phyloP scores from a whole-genome alignment of 352 stramenopile species.

The Blastocystis sp. region DNA sequence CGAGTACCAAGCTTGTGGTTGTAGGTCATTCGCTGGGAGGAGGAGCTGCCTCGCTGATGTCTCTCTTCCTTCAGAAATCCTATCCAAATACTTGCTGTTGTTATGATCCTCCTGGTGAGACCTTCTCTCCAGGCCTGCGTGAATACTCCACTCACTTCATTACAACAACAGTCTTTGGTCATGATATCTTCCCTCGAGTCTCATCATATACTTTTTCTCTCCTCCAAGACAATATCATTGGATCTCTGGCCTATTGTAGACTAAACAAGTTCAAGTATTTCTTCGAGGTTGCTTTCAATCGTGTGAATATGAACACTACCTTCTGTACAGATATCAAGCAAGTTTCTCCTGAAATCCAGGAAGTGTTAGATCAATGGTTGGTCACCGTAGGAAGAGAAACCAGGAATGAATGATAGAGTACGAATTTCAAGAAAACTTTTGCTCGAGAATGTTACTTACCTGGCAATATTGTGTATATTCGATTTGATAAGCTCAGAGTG shows the following conservation, averaged over 20 bases:
- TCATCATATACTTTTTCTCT: conserved; percentile 42
- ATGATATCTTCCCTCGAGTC: conserved; percentile 46
- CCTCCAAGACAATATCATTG: conserved; percentile 42
- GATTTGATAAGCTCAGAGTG: conserved; percentile 27
- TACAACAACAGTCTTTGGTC: conserved; percentile 52
- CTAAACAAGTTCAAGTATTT: conserved; percentile 16
- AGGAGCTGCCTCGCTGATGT: conserved; percentile 11
- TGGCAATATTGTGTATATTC: conserved; percentile 37
- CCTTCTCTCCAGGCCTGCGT: conserved; percentile 6
- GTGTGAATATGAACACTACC: background rate
- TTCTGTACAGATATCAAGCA: background rate
- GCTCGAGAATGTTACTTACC: conserved; percentile 22
- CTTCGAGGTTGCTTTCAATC: background rate
- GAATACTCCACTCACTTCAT: conserved; percentile 9
- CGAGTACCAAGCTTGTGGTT: conserved; percentile 25
- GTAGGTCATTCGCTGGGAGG: conserved; percentile 50
- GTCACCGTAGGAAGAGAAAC: background rate
- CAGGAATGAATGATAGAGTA: background rate
- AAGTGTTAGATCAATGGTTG: background rate
- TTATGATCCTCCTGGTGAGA: conserved; percentile 44
- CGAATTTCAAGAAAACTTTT: background rate
- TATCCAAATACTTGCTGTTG: conserved; percentile 48
- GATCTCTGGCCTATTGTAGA: background rate
- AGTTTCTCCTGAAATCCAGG: background rate
- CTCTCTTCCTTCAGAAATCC: conserved; percentile 18